Conservation (phyloP, 495 filamentous ascomycete genomes). For the Ramalina intermedia region DNA sequence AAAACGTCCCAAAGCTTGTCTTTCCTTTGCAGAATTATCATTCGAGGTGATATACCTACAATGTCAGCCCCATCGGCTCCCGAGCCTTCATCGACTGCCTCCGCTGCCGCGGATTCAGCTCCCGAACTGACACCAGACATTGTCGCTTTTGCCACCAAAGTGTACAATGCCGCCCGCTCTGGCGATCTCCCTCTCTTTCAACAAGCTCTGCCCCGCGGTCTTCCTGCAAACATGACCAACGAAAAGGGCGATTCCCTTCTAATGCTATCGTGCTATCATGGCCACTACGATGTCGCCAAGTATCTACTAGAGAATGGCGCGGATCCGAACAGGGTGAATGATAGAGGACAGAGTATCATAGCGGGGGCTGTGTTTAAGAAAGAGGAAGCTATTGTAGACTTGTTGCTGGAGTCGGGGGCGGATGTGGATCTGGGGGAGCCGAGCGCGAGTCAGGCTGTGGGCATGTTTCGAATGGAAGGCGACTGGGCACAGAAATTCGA, state of each 20-base stretch:
- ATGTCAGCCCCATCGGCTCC: too few species aligned
- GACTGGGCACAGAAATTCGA: constrained; percentile 32
- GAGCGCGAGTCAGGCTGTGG: constrained; percentile 30
- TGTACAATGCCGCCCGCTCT: constrained; percentile 37
- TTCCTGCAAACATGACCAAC: constrained; percentile 40
- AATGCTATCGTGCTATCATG: constrained; percentile 41
- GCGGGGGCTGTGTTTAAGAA: constrained; percentile 43
- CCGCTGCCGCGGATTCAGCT: too few species aligned
- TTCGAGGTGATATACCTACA: too few species aligned
- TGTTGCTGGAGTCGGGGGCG: constrained; percentile 31
- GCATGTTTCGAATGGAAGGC: constrained; percentile 35
- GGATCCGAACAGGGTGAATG: constrained; percentile 38
- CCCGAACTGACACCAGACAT: constrained; percentile 26
- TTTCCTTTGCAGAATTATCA: too few species aligned
- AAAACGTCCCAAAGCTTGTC: too few species aligned
- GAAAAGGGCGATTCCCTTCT: constrained; percentile 41
- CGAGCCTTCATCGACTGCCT: too few species aligned
- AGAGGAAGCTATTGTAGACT: constrained; percentile 21
- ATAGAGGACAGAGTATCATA: constrained; percentile 37
- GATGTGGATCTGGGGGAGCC: constrained; percentile 35
- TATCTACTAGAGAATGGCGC: constrained; percentile 35
- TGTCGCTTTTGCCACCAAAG: constrained; percentile 33
- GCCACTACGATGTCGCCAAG: constrained; percentile 34
- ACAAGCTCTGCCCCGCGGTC: constrained; percentile 34
- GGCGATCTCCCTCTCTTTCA: constrained; percentile 33